Percentiles rank a stretch among this genome's conserved stretches.
phyloP scores from a whole-genome alignment of 345 rosid genomes.

The Eucalyptus paniculata region DNA sequence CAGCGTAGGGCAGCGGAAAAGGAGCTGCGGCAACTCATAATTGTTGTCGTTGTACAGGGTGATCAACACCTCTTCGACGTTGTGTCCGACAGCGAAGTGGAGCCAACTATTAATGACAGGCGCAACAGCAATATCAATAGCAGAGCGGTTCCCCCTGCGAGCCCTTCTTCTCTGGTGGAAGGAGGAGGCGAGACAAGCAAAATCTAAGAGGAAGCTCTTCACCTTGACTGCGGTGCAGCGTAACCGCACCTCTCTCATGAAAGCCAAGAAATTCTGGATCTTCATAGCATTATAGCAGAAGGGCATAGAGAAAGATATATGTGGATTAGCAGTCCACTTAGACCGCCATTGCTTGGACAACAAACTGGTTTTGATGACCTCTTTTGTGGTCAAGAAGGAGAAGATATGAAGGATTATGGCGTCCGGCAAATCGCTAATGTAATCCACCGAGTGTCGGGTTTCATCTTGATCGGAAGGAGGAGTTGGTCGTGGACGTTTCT shows the following conservation, averaged over 20 bases:
- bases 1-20: not conserved
- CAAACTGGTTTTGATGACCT: not conserved
- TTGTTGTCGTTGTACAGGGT: not conserved
- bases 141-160: not conserved
- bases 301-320: not conserved
- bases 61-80: not conserved
- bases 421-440: not conserved
- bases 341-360: not conserved
- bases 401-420: not conserved
- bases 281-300: rapidly evolving
- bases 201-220: not conserved
- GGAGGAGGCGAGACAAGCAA: not conserved
- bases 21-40: not conserved
- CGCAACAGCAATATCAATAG: not conserved
- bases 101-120: not conserved
- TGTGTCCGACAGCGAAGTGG: not conserved
- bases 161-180: not conserved
- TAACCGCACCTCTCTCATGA: not conserved
- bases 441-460: not conserved
- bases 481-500: not conserved
- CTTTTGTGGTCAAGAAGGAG: not conserved
- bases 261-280: not conserved
- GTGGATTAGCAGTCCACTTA: not conserved
- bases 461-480: not conserved
- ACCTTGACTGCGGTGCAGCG: not conserved